Percentiles rank a stretch among this genome's conserved stretches.
phyloP scores from a whole-genome alignment of 208 protist species.

The Blastocrithidia nonstop region DNA sequence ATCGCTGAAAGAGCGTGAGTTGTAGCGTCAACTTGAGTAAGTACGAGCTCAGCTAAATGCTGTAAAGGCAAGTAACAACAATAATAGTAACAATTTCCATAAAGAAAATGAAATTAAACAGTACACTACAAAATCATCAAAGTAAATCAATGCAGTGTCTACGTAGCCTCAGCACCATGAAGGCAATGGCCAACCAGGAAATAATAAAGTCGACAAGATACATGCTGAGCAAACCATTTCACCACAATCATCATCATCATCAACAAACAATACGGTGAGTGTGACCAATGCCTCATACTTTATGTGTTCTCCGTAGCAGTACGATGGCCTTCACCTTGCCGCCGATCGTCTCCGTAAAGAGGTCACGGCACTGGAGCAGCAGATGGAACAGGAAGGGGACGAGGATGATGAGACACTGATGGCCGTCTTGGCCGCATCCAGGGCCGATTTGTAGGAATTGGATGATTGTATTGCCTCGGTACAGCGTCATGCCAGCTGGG shows the following conservation, averaged over 20 bases:
- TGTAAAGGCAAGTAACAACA: no score
- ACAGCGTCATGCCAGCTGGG: slow-evolving; percentile 50
- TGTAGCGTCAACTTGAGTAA: no score
- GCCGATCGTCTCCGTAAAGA: slow-evolving; percentile 65
- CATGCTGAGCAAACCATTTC: slow-evolving; percentile 1
- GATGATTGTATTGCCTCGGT: slow-evolving; percentile 74
- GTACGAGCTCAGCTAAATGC: no score
- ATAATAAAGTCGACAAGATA: neutral
- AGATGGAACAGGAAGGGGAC: slow-evolving; percentile 74
- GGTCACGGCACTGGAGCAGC: slow-evolving; percentile 58
- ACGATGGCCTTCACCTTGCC: slow-evolving; percentile 74
- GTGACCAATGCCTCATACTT: no score
- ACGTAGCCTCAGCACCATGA: neutral
- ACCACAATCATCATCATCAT: slow-evolving; percentile 1
- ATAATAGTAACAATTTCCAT: no score
- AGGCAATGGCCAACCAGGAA: neutral
- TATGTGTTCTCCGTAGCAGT: slow-evolving; percentile 81
- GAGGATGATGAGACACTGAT: slow-evolving; percentile 89
- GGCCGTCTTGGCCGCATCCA: slow-evolving; percentile 75
- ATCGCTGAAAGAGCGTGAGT: no score
- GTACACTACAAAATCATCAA: no score
- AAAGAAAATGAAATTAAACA: no score
- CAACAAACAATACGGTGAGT: no score
- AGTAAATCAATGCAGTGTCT: no score
- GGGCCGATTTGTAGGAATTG: slow-evolving; percentile 76